Evolutionary conservation across 1,284 basidiomycete genomes (phyloP).

Genomic region (Ganoderma leucocontextum): DNA sequence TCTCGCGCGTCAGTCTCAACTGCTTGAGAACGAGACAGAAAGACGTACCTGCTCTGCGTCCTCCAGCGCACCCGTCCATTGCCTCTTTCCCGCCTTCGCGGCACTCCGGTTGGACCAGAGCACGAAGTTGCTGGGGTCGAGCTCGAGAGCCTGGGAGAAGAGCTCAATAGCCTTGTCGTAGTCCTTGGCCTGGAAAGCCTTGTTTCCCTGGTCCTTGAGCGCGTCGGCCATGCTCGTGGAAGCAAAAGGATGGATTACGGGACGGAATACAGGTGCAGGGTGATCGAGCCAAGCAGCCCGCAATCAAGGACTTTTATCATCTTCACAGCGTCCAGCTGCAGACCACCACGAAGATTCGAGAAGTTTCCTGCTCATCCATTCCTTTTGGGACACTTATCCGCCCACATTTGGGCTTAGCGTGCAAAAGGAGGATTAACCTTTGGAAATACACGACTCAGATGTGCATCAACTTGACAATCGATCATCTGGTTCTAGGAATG

Average conservation of each 20-base stretch:
- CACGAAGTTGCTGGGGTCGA: conserved; percentile 88
- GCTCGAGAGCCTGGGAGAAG: conserved; percentile 88
- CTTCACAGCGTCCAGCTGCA: conserved; percentile 12
- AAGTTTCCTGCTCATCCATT: conserved; percentile 12
- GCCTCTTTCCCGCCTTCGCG: conserved; percentile 84
- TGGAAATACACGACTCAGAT: background rate
- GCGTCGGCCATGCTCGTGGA: conserved; percentile 46
- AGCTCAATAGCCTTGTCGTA: conserved; percentile 89
- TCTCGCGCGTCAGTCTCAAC: background rate
- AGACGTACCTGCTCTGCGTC: conserved; percentile 88
- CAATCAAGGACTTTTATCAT: conserved; percentile 30
- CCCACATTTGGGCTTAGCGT: background rate
- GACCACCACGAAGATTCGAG: conserved; percentile 20
- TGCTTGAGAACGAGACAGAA: background rate
- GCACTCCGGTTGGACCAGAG: conserved; percentile 95
- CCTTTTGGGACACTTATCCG: conserved; percentile 17
- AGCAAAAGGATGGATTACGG: conserved; percentile 4
- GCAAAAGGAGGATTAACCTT: background rate
- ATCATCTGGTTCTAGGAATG: background rate
- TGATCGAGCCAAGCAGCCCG: background rate
- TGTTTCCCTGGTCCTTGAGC: conserved; percentile 95
- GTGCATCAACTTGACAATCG: background rate
- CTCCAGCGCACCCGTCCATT: conserved; percentile 81
- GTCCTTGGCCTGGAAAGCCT: conserved; percentile 93
- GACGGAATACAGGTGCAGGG: conserved; percentile 8